These are phyloP conservation scores for Pestalotiopsis sp. DNA, from an alignment of 2,329 filamentous ascomycete species.

Conservation along the genomic window DNA sequence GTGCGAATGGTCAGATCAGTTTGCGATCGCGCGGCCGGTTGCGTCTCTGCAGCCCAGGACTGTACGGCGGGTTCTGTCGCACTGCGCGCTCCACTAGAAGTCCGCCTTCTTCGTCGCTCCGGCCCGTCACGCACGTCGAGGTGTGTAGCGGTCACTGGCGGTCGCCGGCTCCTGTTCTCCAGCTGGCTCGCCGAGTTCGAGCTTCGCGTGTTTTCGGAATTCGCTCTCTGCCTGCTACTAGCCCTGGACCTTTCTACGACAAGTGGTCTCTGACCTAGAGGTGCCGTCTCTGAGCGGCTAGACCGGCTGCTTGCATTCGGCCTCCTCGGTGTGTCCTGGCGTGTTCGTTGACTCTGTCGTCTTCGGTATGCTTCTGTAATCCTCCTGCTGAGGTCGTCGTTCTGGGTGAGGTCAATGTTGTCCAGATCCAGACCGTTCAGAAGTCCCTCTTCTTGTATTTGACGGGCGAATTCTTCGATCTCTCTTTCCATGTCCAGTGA, in stretches of 20 bases:
- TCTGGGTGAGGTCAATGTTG: constrained; percentile 79
- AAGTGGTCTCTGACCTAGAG: constrained; percentile 27
- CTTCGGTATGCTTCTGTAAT: constrained; percentile 88
- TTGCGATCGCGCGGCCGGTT: constrained; percentile 62
- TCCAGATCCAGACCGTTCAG: constrained; percentile 87
- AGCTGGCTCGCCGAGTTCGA: constrained; percentile 43
- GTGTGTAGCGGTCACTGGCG: constrained; percentile 49
- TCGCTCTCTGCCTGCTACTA: constrained; percentile 31
- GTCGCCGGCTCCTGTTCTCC: constrained; percentile 55
- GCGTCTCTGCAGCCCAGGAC: constrained; percentile 42
- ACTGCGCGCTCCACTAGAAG: constrained; percentile 58
- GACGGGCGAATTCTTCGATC: constrained; percentile 85
- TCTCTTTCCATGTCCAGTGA: constrained; percentile 82
- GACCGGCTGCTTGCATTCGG: constrained; percentile 43
- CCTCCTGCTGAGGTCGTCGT: constrained; percentile 87
- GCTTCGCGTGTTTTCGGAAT: constrained; percentile 30
- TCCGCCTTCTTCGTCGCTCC: constrained; percentile 49
- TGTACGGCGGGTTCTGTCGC: constrained; percentile 49
- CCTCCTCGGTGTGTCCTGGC: constrained; percentile 49
- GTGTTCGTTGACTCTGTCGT: constrained; percentile 67
- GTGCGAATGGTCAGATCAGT: constrained; percentile 61
- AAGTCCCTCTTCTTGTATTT: constrained; percentile 86
- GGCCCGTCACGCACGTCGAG: constrained; percentile 52
- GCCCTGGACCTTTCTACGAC: constrained; percentile 24
- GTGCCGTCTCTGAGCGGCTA: constrained; percentile 34